Percentiles rank a stretch among this genome's conserved stretches.
phyloP scores from a whole-genome alignment of 768 basidiomycete species.

The Zangia roseola region DNA sequence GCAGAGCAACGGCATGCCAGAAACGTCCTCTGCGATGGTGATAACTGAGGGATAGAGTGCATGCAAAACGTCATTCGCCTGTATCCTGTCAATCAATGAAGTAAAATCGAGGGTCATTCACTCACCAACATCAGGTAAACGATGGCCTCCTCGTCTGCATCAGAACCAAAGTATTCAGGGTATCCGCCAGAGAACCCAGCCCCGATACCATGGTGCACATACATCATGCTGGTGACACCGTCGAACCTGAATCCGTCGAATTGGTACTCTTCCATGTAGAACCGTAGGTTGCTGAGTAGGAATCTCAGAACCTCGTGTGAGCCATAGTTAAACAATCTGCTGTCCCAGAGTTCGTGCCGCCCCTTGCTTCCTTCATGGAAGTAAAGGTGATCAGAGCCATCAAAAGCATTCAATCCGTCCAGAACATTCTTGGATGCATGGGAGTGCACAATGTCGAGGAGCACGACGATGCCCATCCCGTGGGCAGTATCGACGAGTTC shows the following conservation, averaged over 20 bases:
- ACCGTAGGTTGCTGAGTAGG: slow-evolving; percentile 91
- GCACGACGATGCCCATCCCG: slow-evolving; percentile 85
- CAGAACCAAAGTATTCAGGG: slow-evolving; percentile 93
- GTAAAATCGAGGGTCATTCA: slow-evolving; percentile 7
- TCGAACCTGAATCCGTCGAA: slow-evolving; percentile 99
- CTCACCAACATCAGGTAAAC: slow-evolving; percentile 96
- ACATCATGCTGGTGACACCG: slow-evolving; percentile 99
- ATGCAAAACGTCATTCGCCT: slow-evolving; percentile 95
- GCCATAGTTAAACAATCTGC: slow-evolving; percentile 95
- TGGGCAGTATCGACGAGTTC: slow-evolving; percentile 96
- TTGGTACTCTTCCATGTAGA: slow-evolving; percentile 91
- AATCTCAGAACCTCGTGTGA: slow-evolving; percentile 93
- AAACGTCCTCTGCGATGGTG: slow-evolving; percentile 98
- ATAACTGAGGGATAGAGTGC: slow-evolving; percentile 73
- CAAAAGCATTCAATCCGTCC: slow-evolving; percentile 94
- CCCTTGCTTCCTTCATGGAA: slow-evolving; percentile 94
- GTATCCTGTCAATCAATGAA: slow-evolving; percentile 6
- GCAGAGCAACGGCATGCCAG: slow-evolving; percentile 96
- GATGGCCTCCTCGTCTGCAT: slow-evolving; percentile 84
- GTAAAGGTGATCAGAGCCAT: slow-evolving; percentile 96
- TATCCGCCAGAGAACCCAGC: slow-evolving; percentile 97
- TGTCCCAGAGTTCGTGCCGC: slow-evolving; percentile 96
- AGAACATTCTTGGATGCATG: slow-evolving; percentile 98
- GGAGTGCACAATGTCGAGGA: slow-evolving; percentile 96
- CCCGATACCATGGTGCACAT: slow-evolving; percentile 95